A percentile compares a stretch with the other conserved stretches of the same genome.
Evolutionary conservation across 2,329 filamentous ascomycete species (phyloP).

Genomic region (Amesomyces nigricolor): DNA sequence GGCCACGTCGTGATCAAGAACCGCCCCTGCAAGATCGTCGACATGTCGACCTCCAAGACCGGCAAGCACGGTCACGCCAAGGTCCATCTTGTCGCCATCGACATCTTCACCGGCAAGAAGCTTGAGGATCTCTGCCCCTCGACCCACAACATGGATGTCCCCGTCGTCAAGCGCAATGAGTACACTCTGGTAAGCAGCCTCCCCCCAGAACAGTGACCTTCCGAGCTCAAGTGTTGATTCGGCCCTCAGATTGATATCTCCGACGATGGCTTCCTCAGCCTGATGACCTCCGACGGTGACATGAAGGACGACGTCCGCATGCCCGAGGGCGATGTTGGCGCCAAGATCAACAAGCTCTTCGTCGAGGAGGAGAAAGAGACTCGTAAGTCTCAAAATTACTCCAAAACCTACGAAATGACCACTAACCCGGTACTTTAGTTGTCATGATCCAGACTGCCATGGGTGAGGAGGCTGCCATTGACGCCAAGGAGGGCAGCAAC

Average conservation of each 20-base stretch:
- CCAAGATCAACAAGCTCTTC: constrained; percentile 81
- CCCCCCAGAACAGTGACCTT: constrained; percentile 11
- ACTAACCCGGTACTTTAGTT: constrained; percentile 47
- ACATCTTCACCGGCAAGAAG: constrained; percentile 99
- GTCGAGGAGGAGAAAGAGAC: constrained; percentile 80
- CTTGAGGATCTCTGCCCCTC: constrained; percentile 97
- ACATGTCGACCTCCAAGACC: constrained; percentile 99
- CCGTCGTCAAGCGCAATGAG: constrained; percentile 84
- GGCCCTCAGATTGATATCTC: constrained; percentile 74
- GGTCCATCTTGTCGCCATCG: constrained; percentile 95
- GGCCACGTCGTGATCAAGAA: constrained; percentile 97
- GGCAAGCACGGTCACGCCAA: constrained; percentile 99
- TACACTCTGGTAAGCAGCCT: constrained; percentile 77
- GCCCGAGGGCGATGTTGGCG: constrained; percentile 82
- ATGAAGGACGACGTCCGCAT: constrained; percentile 94
- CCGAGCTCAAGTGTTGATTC: constrained; percentile 18
- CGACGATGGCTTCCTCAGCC: constrained; percentile 89
- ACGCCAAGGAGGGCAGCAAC: constrained; percentile 85
- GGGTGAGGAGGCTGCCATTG: constrained; percentile 88
- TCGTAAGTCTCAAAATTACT: constrained; percentile 57
- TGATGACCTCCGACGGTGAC: constrained; percentile 81
- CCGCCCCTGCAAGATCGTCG: constrained; percentile 99
- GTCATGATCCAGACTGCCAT: constrained; percentile 91
- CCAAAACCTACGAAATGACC: background rate
- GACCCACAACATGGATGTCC: constrained; percentile 97